phyloP scores from a whole-genome alignment of 805 yeast species.

The Candida nonsorbophila region DNA sequence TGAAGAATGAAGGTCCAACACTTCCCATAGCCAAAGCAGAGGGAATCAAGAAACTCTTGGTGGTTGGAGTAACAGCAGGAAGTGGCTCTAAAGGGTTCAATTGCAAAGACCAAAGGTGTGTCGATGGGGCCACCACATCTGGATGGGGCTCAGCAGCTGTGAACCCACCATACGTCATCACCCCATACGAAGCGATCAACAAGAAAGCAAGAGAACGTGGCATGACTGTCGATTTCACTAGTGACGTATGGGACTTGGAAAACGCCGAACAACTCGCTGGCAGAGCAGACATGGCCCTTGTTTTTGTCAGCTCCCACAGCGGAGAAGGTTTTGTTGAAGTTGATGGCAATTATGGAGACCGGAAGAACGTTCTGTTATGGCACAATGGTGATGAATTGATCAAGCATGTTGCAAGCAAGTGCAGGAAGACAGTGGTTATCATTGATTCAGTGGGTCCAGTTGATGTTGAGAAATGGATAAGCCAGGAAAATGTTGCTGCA shows the following conservation, averaged over 20 bases:
- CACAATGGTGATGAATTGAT: constrained; percentile 54
- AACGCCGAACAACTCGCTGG: constrained; percentile 41
- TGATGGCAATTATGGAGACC: constrained; percentile 56
- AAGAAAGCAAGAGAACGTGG: constrained; percentile 41
- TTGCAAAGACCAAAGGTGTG: constrained; percentile 48
- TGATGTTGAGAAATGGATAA: constrained; percentile 52
- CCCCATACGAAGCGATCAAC: constrained; percentile 54
- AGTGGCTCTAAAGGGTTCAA: constrained; percentile 47
- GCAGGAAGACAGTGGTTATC: constrained; percentile 53
- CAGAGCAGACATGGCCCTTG: constrained; percentile 47
- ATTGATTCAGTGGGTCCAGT: constrained; percentile 60
- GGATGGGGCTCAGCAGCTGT: constrained; percentile 68
- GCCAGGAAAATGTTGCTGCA: constrained; percentile 53
- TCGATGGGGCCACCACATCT: constrained; percentile 48
- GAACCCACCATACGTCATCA: constrained; percentile 49
- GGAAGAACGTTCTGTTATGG: constrained; percentile 51
- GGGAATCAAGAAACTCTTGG: constrained; percentile 35
- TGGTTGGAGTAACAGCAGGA: constrained; percentile 53
- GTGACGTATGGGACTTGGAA: constrained; percentile 43
- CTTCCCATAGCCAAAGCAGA: constrained; percentile 46
- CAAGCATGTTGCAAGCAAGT: constrained; percentile 40
- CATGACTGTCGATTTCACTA: constrained; percentile 39
- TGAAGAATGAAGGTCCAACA: constrained; percentile 47
- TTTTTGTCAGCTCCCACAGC: constrained; percentile 49
- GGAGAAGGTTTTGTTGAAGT: constrained; percentile 58